Percentiles rank a stretch among this genome's conserved stretches.
Conservation (phyloP, 768 basidiomycete genomes). For the Collybia mongolica region DNA sequence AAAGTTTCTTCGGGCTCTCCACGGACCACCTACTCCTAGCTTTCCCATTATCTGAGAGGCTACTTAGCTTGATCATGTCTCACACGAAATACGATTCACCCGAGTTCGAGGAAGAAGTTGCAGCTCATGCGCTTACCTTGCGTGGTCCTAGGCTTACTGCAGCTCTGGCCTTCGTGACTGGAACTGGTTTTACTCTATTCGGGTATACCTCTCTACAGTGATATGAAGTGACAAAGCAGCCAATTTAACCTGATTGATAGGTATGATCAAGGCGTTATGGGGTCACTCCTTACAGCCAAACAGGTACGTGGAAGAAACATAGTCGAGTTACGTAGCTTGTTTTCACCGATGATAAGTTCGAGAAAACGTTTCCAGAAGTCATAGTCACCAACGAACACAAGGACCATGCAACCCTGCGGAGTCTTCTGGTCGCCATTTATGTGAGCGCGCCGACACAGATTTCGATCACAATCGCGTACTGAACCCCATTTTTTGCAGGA, state of each 20-base stretch:
- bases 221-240: neutral
- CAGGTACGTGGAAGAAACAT: slow-evolving; percentile 30
- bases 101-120: slow-evolving; percentile 33
- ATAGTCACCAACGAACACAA: slow-evolving; percentile 33
- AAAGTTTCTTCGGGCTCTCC: too few species aligned
- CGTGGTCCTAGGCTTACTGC: slow-evolving; percentile 45
- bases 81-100: slow-evolving; percentile 14
- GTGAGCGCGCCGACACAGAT: slow-evolving; percentile 26
- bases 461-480: neutral
- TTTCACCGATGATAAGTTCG: slow-evolving; percentile 38
- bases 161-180: slow-evolving; percentile 54
- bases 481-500: slow-evolving; percentile 35
- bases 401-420: slow-evolving; percentile 56
- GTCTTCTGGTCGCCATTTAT: slow-evolving; percentile 59
- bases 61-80: neutral
- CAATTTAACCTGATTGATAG: slow-evolving; percentile 22
- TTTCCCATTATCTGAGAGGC: neutral
- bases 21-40: neutral
- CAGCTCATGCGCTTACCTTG: slow-evolving; percentile 27
- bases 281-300: slow-evolving; percentile 56
- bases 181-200: slow-evolving; percentile 61
- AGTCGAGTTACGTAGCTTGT: neutral
- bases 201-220: slow-evolving; percentile 30
- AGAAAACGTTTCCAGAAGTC: slow-evolving; percentile 56
- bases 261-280: slow-evolving; percentile 74